Evolutionary conservation across 805 yeast genomes (phyloP), one percentile per base, ranked within the genome.

Genomic region (Dipodascopsis uninucleata): DNA sequence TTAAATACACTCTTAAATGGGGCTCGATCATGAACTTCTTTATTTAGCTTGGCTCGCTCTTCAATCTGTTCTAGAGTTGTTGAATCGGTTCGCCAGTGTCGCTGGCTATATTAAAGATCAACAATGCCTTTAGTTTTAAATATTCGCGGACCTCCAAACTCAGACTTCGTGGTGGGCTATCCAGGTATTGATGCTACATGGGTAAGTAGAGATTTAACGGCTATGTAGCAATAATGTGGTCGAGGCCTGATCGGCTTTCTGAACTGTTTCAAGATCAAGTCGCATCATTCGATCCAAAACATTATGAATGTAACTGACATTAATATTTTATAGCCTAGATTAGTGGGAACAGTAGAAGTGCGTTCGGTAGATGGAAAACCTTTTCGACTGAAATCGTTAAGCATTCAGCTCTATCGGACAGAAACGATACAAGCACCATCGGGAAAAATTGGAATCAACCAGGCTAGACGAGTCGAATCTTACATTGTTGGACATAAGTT

Each of bases 151-250:
- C 56, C 55, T 6, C 70, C 72, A 4, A 69, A 69, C 41, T 67
- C 65, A 39, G 71, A 68, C 33, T 48, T 68, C 6, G 67, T 69
- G 17, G 64, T 60, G 31, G 73, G 73, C 9, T 69, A 58, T 39
- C 73, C 73, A 2, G 73, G 73, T 0, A 63, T 69, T n/a, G 59
- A 64, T 2, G 73, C 73, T 1, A 61, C 70, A 4, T 62, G 67
- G 62, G 59, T 55, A 41, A 29, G 58, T 44, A 4, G 10, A 14
- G 5, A 5, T 28, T 5, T n/a, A 8, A 9, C 8, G 7, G 23
- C 24, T 9, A 10, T 28, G 14, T 6, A 16, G 12, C 25, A 14
- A n/a, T n/a, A n/a, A n/a, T n/a, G n/a, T n/a, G n/a, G n/a, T n/a
- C n/a, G n/a, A n/a, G n/a, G n/a, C n/a, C n/a, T 18, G 18, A 24